Base-by-base conservation (phyloP, 331 rosid genomes). In the Malus hybrid region DNA sequence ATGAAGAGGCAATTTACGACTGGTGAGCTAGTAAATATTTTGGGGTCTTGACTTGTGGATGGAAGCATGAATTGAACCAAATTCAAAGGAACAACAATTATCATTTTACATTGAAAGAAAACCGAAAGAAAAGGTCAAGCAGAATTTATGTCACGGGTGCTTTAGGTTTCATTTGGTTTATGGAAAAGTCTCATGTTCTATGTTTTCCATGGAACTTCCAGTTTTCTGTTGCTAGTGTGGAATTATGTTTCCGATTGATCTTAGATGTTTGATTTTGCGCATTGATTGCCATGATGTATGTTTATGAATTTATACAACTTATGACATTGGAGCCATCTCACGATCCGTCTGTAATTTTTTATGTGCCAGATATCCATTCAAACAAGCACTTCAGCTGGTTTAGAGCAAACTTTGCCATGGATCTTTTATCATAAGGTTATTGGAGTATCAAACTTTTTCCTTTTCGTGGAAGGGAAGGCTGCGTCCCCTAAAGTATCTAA, bases 391-490 rank as follows among this genome's bases (percentile, higher is more conserved):
- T 92, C 99, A 29, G 97, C 97, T 65, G 91, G 92, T 69, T 81
- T 95, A 71, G 93, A 92, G 77, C 97, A 95, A 86, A 90, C 81
- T 56, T 85, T 95, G 81, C 99, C 99, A 2, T 92, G 97, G 99
- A 87, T 95, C 72, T 95, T 81, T 85, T 95, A 90, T 85, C 99
- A 95, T 75, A 95, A 92, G 83, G 93, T 95, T 46, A 80, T 95
- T 74, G 99, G 99, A 76, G 99, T 95, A 77, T 90, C 97, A 0
- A 87, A 16, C 79, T 95, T 92, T 73, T 81, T 90, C 22, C 96
- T 95, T 73, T 95, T 95, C 46, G 97, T 95, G 31, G 99, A 95
- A 86, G 99, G 97, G 73, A 92, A 89, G 78, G 99, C 99, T 74
- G 93, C 99, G 16, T 84, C 93, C 3, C 83, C 92, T 19, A 84